Base-by-base conservation (phyloP, 768 basidiomycete species). In the Stropharia rugosoannulata region DNA sequence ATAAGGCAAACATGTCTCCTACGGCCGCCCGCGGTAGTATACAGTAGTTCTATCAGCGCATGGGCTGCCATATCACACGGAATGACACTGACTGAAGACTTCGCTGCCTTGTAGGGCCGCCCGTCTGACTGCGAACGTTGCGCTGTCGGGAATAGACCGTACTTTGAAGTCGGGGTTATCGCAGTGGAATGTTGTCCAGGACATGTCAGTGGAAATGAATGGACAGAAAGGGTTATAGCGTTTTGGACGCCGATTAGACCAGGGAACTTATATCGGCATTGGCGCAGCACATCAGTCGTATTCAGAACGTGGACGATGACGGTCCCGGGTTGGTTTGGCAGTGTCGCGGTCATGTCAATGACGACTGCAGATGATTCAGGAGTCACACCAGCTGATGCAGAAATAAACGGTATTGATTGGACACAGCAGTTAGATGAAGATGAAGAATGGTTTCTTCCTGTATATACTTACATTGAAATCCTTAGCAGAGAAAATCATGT, bases 1-100 rank as follows among this genome's bases (percentile, higher is more conserved):
- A 87, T 58, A 79, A 79, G 22, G 74, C 69, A 66, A 90, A 89
- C 88, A 90, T 89, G 64, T 86, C 79, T 25, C 78, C 87, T 89
- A 65, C 25, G 43, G 51, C 45, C 10, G 64, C 48, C 29, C 51
- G 42, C 44, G 55, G 37, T 59, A 51, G 57, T 22, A 41, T 40
- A 49, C 29, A 11, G 15, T 40, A 32, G 43, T 46, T 52, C 40
- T 16, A 48, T 48, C 49, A 50, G 53, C 46, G 53, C 44, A 45
- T 18, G 29, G 9, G 29, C 7, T 32, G 29, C 29, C 2, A 45
- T 27, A 51, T 43, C 41, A 32, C 40, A 61, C 48, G 19, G 27
- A 50, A 60, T 35, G 43, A 13, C 16, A 70, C 84, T 54, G 69
- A 87, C 87, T 72, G 61, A 90, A 89, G 56, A 88, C 80, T 62